Evolutionary conservation across 305 asterid species (phyloP).

Genomic region (Fraxinus floribunda): DNA sequence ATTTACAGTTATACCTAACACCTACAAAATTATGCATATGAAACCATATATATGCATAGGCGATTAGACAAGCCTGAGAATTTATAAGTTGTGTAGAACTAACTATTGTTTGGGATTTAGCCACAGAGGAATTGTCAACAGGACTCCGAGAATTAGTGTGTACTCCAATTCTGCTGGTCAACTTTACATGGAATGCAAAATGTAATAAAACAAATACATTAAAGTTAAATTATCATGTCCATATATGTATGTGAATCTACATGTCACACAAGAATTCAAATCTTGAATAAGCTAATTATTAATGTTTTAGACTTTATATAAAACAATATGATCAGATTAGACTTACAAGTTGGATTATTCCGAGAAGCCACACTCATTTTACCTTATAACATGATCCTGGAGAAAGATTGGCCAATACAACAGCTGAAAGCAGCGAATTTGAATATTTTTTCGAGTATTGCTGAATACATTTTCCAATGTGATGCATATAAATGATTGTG

Average conservation of each 20-base stretch:
- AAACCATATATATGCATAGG: background rate
- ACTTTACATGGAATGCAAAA: background rate
- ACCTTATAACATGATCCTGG: slow-evolving; percentile 71
- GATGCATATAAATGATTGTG: slow-evolving; percentile 32
- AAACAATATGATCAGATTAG: slow-evolving; percentile 11
- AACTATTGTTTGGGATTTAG: background rate
- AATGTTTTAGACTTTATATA: background rate
- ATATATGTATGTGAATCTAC: background rate
- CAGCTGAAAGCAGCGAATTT: slow-evolving; percentile 70
- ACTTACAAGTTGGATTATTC: background rate
- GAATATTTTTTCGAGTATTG: slow-evolving; percentile 56
- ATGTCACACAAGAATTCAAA: slow-evolving; percentile 1
- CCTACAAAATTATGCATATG: background rate
- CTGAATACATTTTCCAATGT: slow-evolving; percentile 45
- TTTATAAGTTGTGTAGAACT: background rate
- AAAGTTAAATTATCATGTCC: background rate
- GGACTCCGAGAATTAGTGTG: background rate
- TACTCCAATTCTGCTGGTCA: background rate
- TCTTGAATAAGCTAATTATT: background rate
- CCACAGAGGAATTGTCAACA: background rate
- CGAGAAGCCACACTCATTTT: slow-evolving; percentile 22
- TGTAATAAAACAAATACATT: background rate
- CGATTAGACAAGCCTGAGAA: background rate
- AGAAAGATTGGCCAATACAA: slow-evolving; percentile 83
- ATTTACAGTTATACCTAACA: background rate